Conservation (phyloP, 2,329 filamentous ascomycete genomes). For the Lachnellula suecica region DNA sequence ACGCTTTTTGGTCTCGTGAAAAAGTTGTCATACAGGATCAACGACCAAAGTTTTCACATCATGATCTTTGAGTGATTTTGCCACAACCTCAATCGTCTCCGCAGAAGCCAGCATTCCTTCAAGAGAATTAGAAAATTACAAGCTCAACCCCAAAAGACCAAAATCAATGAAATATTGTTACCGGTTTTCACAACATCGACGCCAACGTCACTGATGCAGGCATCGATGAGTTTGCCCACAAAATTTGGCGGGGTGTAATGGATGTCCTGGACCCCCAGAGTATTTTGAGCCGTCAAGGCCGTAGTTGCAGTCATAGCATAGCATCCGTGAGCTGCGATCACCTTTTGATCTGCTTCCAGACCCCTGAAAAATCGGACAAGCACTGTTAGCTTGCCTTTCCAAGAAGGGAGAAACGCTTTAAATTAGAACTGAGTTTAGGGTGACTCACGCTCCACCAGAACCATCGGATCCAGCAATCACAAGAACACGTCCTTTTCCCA, state of each 20-base stretch:
- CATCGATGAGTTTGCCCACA: conserved; percentile 81
- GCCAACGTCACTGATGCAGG: conserved; percentile 79
- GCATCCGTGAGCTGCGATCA: conserved; percentile 85
- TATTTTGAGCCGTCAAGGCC: conserved; percentile 95
- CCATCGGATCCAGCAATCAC: conserved; percentile 74
- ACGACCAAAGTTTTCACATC: conserved; percentile 61
- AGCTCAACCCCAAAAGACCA: neutral
- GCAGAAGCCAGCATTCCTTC: conserved; percentile 80
- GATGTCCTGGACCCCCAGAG: conserved; percentile 77
- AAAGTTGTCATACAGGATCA: conserved; percentile 62
- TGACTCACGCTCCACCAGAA: conserved; percentile 70
- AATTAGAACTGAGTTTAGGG: conserved; percentile 10
- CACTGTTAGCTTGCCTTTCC: conserved; percentile 11
- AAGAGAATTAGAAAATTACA: conserved; percentile 11
- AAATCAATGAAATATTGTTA: conserved; percentile 39
- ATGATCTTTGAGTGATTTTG: conserved; percentile 59
- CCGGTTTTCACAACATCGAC: conserved; percentile 92
- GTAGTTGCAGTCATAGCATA: conserved; percentile 97
- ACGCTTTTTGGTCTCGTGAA: neutral
- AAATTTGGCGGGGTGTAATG: conserved; percentile 78
- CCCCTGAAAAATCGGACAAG: conserved; percentile 54
- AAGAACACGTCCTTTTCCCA: conserved; percentile 52
- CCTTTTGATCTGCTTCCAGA: conserved; percentile 93
- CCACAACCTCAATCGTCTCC: conserved; percentile 67
- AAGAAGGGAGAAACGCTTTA: neutral